Base-by-base conservation (phyloP, 2,329 filamentous ascomycete genomes). In the Colletotrichum abscissum region DNA sequence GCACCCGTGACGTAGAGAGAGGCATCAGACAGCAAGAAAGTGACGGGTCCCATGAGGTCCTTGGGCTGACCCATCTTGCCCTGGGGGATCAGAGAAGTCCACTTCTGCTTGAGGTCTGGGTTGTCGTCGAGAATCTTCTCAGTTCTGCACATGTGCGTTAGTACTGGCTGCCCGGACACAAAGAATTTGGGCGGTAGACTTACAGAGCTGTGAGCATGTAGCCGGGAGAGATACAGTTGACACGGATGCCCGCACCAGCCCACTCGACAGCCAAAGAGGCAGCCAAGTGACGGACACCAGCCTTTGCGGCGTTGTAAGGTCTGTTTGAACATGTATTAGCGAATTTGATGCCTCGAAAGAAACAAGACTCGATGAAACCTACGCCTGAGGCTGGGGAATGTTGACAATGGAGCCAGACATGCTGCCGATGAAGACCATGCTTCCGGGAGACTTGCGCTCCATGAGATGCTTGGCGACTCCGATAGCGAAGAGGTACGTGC, bases 351-450 rank as follows among this genome's bases (percentile, higher is more conserved):
- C 38, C 38, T 46, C 58, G 52, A 6, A n/a, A 30, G 49, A 42
- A 58, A n/a, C 16, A 46, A 56, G 24, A 28, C 38, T 35, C 56
- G 30, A 26, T 22, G 22, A 3, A 26, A 9, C 88, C 82, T 78
- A 89, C 87, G 91, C 94, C 82, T 98, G 96, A 0, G 95, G 95
- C 83, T 98, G 96, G 19, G 96, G 96, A 9, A 98, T 93, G 80
- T 98, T 98, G 83, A 98, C 96, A 78, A 98, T 95, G 68, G 92
- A 86, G 57, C 95, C 96, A 64, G 93, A 95, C 95, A 98, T 98
- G 88, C 93, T 97, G 33, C 95, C 96, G 79, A 98, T 97, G 86
- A 98, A 93, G 78, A 98, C 94, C 82, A 98, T 95, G 85, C 93
- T 97, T 56, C 95, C 96, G 0, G 90, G 87, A 5, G 89, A 87